phyloP scores from a whole-genome alignment of 176 grass and related monocot species.

The Bonia amplexicaulis region DNA sequence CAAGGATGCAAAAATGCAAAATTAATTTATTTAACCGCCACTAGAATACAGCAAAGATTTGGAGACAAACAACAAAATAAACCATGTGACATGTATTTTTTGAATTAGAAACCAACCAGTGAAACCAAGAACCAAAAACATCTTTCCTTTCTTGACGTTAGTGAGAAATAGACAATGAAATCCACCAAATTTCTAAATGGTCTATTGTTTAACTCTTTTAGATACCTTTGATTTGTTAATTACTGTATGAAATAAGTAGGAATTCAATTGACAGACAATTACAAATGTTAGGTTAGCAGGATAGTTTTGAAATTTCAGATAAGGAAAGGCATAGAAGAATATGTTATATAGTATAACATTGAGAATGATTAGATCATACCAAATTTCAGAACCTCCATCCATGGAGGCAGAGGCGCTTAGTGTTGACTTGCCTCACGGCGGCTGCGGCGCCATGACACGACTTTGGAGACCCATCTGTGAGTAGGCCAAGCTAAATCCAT shows the following conservation, averaged over 20 bases:
- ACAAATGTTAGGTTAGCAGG: not conserved
- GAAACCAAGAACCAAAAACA: too few species aligned
- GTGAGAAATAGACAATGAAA: too few species aligned
- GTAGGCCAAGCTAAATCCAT: too few species aligned
- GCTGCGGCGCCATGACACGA: too few species aligned
- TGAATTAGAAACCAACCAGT: too few species aligned
- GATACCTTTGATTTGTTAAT: not conserved
- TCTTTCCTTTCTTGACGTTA: too few species aligned
- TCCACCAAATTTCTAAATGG: slow-evolving; percentile 29
- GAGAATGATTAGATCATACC: not conserved
- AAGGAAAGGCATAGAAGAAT: not conserved
- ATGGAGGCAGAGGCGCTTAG: too few species aligned
- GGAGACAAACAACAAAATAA: not conserved
- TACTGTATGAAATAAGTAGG: not conserved
- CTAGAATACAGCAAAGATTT: not conserved
- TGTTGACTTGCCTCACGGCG: too few species aligned
- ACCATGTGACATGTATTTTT: too few species aligned
- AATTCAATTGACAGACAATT: not conserved
- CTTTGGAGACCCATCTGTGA: too few species aligned
- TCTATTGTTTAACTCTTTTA: slow-evolving; percentile 17
- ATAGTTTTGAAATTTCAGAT: not conserved
- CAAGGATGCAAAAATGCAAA: not conserved
- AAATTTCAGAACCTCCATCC: too few species aligned
- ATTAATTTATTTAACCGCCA: not conserved
- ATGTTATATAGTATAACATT: not conserved